A percentile compares a stretch with the other conserved stretches of the same genome.
Conservation (phyloP, 257 asterid species). For the Fraxinus quadrangulata region DNA sequence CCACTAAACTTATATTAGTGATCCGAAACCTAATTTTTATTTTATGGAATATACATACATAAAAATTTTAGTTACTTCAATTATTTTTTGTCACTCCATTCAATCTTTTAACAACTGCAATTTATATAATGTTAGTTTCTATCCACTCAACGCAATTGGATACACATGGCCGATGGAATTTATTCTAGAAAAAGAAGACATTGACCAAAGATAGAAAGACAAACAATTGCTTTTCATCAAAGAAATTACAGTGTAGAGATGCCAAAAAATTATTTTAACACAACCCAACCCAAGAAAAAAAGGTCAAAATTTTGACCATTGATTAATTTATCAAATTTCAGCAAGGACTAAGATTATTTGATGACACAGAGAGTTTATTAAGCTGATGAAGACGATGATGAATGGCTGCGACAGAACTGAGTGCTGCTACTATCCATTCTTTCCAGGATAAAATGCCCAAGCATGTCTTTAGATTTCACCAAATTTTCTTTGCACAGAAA, state of each 20-base stretch:
- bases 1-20: too few species aligned
- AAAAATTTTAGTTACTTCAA: too few species aligned
- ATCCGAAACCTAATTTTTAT: neutral
- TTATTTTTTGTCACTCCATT: too few species aligned
- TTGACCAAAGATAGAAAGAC: neutral
- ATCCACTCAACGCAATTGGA: too few species aligned
- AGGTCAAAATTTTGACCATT: conserved; percentile 26
- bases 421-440: conserved; percentile 40
- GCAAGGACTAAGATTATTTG: conserved; percentile 5
- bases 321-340: conserved; percentile 8
- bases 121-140: too few species aligned
- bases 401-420: conserved; percentile 53
- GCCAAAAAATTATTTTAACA: conserved; percentile 29
- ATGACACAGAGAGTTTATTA: conserved; percentile 8
- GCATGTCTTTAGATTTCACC: conserved; percentile 53
- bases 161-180: too few species aligned
- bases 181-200: neutral
- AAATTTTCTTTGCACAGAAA: conserved; percentile 59
- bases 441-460: conserved; percentile 58
- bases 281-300: conserved; percentile 15
- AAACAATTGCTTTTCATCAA: conserved; percentile 20
- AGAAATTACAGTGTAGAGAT: conserved; percentile 25
- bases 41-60: neutral
- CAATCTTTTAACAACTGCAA: too few species aligned
- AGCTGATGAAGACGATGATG: conserved; percentile 32